Conservation (phyloP, 83 land plant species). For the Isoetes engelmannii region DNA sequence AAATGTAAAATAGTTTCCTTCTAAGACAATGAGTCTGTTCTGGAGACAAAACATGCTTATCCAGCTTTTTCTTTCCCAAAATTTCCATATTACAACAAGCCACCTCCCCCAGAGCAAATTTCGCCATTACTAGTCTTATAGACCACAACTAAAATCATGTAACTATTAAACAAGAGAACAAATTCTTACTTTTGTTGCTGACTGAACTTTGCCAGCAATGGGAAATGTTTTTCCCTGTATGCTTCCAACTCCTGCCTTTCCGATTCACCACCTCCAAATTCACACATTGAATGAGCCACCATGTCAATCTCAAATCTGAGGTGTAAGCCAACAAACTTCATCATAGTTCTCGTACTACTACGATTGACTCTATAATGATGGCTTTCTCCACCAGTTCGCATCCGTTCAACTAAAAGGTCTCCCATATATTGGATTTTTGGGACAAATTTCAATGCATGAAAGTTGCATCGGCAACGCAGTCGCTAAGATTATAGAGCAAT, state of each 20-base stretch:
- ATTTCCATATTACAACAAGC: no score
- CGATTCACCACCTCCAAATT: conserved; percentile 90
- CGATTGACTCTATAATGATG: conserved; percentile 22
- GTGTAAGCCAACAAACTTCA: conserved; percentile 71
- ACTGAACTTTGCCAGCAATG: conserved; percentile 45
- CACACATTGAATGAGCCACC: conserved; percentile 96
- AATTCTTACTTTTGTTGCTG: conserved; percentile 49
- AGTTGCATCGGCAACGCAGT: conserved; percentile 91
- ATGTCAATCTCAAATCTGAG: conserved; percentile 95
- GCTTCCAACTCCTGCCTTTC: conserved; percentile 72
- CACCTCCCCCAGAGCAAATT: neutral
- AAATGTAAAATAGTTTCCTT: neutral
- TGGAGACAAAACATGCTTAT: no score
- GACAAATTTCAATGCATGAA: conserved; percentile 70
- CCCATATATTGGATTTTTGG: conserved; percentile 74
- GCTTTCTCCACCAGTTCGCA: conserved; percentile 37
- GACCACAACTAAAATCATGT: neutral
- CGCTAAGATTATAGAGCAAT: conserved; percentile 45
- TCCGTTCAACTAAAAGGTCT: conserved; percentile 52
- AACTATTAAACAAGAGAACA: neutral
- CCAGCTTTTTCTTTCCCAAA: no score
- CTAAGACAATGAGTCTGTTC: neutral
- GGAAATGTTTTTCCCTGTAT: conserved; percentile 75
- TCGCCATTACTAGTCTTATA: neutral
- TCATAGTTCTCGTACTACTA: conserved; percentile 2